Conservation (phyloP, 768 basidiomycete genomes). For the Boletus reticuloceps region DNA sequence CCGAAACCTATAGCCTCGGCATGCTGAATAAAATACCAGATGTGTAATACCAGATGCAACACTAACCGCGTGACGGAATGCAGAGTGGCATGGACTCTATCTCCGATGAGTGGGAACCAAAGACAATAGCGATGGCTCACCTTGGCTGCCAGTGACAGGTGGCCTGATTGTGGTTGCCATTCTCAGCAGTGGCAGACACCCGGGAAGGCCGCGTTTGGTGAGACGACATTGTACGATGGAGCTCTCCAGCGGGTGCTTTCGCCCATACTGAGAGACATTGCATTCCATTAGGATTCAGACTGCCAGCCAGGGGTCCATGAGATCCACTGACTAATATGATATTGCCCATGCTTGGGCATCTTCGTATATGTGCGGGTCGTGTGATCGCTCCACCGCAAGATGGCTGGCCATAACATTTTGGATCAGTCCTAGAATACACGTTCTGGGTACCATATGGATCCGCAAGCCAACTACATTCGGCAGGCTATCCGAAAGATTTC, state of each 20-base stretch:
- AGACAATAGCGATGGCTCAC: slow-evolving; percentile 19
- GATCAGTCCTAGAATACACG: not conserved
- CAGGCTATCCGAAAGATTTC: not conserved
- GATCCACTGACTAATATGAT: not conserved
- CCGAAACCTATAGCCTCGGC: not conserved
- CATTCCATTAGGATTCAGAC: slow-evolving; percentile 7
- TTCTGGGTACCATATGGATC: not conserved
- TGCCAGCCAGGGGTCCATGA: not conserved
- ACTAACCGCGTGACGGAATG: slow-evolving; percentile 7
- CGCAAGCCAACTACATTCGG: not conserved
- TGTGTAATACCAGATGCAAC: not conserved
- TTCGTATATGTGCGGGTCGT: not conserved
- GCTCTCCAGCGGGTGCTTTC: not conserved
- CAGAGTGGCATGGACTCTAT: not conserved
- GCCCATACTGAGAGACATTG: not conserved
- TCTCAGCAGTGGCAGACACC: slow-evolving; percentile 6
- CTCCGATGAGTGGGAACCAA: slow-evolving; percentile 11
- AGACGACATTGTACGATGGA: slow-evolving; percentile 4
- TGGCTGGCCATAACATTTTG: not conserved
- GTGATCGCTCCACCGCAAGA: not conserved
- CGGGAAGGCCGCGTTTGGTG: not conserved
- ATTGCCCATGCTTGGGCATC: not conserved
- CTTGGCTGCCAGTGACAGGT: slow-evolving; percentile 17
- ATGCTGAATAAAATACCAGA: slow-evolving; percentile 9
- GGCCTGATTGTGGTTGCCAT: slow-evolving; percentile 11